Evolutionary conservation across 306 rosid genomes (phyloP), one percentile per base, ranked within the genome.

Genomic region (Psophocarpus tetragonolobus): DNA sequence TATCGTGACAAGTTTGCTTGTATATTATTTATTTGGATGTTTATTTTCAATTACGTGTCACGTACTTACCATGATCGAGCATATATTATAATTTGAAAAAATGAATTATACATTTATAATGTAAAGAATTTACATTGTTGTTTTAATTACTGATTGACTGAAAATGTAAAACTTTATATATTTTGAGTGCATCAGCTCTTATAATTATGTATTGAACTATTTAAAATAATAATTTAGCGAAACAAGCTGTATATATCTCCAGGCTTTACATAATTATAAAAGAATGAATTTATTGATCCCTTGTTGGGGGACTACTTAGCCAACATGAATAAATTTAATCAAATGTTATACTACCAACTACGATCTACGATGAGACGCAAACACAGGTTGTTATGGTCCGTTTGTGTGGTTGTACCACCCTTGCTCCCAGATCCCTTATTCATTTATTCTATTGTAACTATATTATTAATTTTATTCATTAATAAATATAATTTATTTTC

Each of bases 321-420:
- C 78, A 41, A 12, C 21, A 23, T 38, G 68, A 38, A 57, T 38
- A 38, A 35, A 56, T 33, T 27, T 53, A 71, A 71, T 71, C 18
- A 41, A 57, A 74, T 30, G 15, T 57, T 44, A 74, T 11, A 44
- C 21, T 8, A 57, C 18, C n/a, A 60, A 74, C 70, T 42, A 74
- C n/a, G n/a, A 60, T 44, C n/a, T n/a, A n/a, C n/a, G n/a, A 38
- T 2, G 42, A 73, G 78, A 23, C 6, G 10, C 36, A 23, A 72
- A 53, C 36, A 45, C 2, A 18, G 14, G 29, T 53, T 29, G 13
- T 47, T 47, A 15, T 18, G 13, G 13, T 20, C 0, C 2, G 50
- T 5, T 14, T 42, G 3, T 42, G 20, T 1, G n/a, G n/a, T 48
- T 17, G 56, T 48, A 48, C 23, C 56, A 17, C 10, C 56, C 24